Base-by-base conservation (phyloP, 139 green algal genomes). In the Micromonas commoda region DNA sequence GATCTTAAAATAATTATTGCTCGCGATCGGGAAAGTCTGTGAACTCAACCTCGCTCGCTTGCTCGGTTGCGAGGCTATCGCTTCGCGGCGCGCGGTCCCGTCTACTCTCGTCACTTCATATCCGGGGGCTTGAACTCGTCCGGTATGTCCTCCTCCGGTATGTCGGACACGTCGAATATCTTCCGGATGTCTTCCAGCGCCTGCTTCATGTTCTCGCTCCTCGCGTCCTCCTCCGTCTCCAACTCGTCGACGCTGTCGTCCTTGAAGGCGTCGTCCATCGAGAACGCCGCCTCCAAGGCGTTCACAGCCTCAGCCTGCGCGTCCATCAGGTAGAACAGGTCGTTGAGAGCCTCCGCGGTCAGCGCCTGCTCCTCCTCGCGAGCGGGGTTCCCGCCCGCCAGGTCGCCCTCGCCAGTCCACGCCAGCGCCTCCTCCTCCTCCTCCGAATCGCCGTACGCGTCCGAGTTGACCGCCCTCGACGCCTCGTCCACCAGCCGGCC, bases 311-410 rank as follows among this genome's bases (percentile, higher is more conserved):
- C 37, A 19, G 37, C 37, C 23, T 61, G 26, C 37, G 68, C 29
- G n/a, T 75, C 68, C 35, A 75, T 5, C 37, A 75, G 68, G 35
- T 53, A 75, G 4, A 75, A 75, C 19, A 35, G n/a, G 26, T 75
- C 68, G 33, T 75, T 39, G 21, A 75, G 37, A 13, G 53, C 34
- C 5, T 6, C 24, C 29, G n/a, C 28, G 28, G 31, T 39, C 1
- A 39, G 63, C 31, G 63, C 1, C 37, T 19, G 35, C 37, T 38
- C 33, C 2, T 75, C 68, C 29, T 75, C 68, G n/a, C n/a, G n/a
- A n/a, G n/a, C n/a, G n/a, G n/a, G n/a, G n/a, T n/a, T n/a, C n/a
- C n/a, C n/a, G n/a, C n/a, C n/a, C 68, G 52, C 68, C 3, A 33
- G 38, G 23, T 35, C 64, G 64, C 21, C 32, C n/a, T 71, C 64